phyloP scores from a whole-genome alignment of 2,329 filamentous ascomycete genomes.

The Plenodomus tracheiphilus region DNA sequence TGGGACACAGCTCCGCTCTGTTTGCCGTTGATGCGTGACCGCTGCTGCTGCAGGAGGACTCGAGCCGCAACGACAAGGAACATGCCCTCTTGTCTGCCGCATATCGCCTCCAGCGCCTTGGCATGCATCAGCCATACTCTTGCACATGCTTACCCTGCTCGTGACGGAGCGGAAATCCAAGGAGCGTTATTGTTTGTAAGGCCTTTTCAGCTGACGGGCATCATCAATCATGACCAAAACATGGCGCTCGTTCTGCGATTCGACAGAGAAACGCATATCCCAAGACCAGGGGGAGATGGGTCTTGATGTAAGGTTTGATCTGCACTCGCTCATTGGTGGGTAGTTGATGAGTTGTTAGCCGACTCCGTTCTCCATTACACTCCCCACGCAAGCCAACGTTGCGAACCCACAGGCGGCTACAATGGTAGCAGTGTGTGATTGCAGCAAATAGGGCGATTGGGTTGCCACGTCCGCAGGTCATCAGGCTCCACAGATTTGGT shows the following conservation, averaged over 20 bases:
- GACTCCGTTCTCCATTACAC: not conserved
- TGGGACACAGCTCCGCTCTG: slow-evolving; percentile 10
- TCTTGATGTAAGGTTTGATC: not conserved
- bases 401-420: not conserved
- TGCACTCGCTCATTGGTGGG: not conserved
- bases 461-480: not conserved
- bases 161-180: not conserved
- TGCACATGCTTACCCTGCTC: not conserved
- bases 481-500: not conserved
- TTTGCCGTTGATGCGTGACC: not conserved
- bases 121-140: not conserved
- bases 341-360: not conserved
- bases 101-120: not conserved
- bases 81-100: not conserved
- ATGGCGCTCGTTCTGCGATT: not conserved
- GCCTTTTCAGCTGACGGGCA: not conserved
- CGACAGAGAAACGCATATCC: not conserved
- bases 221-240: not conserved
- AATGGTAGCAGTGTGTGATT: not conserved
- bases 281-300: not conserved
- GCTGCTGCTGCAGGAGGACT: not conserved
- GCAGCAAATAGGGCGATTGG: not conserved
- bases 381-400: not conserved
- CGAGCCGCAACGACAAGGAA: slow-evolving; percentile 2
- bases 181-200: too few relatives aligned